Percentiles rank a stretch among this genome's conserved stretches.
Conservation (phyloP, 495 filamentous ascomycete species). For the Penicillium daleae region DNA sequence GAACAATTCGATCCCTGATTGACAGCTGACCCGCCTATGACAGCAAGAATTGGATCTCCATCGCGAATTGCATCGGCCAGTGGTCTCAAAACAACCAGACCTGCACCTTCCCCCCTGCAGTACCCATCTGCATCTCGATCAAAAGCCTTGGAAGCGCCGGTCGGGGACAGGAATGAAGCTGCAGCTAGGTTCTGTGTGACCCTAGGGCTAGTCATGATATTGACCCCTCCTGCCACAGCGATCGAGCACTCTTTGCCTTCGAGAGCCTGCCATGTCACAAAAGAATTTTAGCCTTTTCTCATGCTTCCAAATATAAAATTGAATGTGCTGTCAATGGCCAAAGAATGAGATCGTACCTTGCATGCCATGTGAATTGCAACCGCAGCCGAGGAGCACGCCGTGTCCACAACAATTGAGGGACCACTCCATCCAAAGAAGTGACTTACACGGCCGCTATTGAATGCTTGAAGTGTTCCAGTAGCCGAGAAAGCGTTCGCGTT, state of each 20-base stretch:
- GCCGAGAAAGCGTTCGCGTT: constrained; percentile 37
- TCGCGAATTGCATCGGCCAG: constrained; percentile 61
- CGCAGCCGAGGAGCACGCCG: constrained; percentile 35
- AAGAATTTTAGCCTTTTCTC: too few species aligned
- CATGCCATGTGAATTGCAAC: constrained; percentile 25
- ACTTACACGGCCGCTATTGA: constrained; percentile 9
- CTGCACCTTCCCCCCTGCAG: constrained; percentile 66
- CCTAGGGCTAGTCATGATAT: constrained; percentile 35
- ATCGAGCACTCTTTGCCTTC: constrained; percentile 16
- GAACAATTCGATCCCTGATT: constrained; percentile 33
- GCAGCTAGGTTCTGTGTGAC: constrained; percentile 23
- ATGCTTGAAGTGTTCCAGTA: constrained; percentile 24
- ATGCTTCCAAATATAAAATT: not conserved
- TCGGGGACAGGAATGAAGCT: constrained; percentile 32
- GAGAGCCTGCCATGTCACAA: constrained; percentile 28
- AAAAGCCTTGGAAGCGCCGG: constrained; percentile 61
- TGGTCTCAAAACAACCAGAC: constrained; percentile 64
- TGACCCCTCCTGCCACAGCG: constrained; percentile 5
- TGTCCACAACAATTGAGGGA: constrained; percentile 36
- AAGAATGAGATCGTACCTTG: constrained; percentile 3
- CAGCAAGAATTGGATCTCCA: constrained; percentile 62
- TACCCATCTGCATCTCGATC: constrained; percentile 69
- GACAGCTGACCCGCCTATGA: constrained; percentile 45
- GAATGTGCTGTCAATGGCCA: not conserved
- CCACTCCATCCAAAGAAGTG: constrained; percentile 41